Base-by-base conservation (phyloP, 108 stramenopile genomes). In the Parmales sp. region DNA sequence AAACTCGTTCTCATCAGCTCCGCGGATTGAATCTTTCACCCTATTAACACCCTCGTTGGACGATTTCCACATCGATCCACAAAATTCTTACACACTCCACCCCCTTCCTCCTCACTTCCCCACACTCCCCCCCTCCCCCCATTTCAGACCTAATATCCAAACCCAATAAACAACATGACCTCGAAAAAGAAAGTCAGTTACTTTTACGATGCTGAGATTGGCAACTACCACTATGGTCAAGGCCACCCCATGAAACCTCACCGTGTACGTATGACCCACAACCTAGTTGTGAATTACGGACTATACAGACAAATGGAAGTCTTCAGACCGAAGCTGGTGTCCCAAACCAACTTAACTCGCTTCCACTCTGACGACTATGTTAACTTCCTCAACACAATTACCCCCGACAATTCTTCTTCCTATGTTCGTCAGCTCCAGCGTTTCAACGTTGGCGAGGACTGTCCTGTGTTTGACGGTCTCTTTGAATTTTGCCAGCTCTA, bases 171-270 rank as follows among this genome's bases (percentile, higher is more conserved):
- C n/a, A n/a, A 43, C 16, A 43, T 43, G 41, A 43, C 11, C 41
- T 11, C 41, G 16, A 43, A 43, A 16, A 43, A 43, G 41, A 43
- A 16, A 43, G 41, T 43, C 8, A 11, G 11, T 8, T 43, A 43
- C 41, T 43, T 43, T 43, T 43, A 43, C 41, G 41, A 43, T 43
- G 41, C 11, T 43, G 97, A 98, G 69, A 87, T 98, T 43, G 97
- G 95, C 34, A 96, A 97, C 73, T 97, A 91, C 69, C 98, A 99
- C 78, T 97, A 97, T 70, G 90, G 90, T 25, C 90, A 91, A 84
- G 90, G 96, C 44, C 98, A 99, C 76, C 98, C 98, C 75, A 99
- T 99, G 98, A 96, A 92, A 74, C 95, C 95, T 37, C 95, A 99
- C 75, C 95, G 98, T 29, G 93, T 99, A 49, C 94, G 95, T 72